Evolutionary conservation across 164 flowering plant species (phyloP).

Genomic region (Piper betle): DNA sequence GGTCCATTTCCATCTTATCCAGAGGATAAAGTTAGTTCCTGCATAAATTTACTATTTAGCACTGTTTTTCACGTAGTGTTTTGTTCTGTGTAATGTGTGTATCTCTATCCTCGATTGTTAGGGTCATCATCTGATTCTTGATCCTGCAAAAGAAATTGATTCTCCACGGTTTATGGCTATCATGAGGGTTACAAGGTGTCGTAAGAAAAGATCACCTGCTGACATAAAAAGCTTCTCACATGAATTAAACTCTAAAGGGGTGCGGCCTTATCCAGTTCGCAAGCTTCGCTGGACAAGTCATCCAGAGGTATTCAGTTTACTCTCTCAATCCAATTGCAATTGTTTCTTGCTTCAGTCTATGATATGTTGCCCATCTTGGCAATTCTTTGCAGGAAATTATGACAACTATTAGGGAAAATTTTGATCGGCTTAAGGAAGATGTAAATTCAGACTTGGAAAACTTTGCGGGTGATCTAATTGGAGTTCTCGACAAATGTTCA

Average conservation of each 20-base stretch:
- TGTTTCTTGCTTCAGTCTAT: background rate
- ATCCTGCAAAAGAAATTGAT: conserved; percentile 57
- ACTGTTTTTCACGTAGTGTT: background rate
- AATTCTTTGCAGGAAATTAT: conserved; percentile 48
- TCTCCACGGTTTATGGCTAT: conserved; percentile 91
- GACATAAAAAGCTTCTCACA: conserved; percentile 94
- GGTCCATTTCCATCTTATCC: conserved; percentile 20
- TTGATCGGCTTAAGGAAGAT: conserved; percentile 78
- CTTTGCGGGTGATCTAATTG: conserved; percentile 83
- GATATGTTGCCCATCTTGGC: background rate
- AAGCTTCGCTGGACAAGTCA: conserved; percentile 73
- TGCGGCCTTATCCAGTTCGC: conserved; percentile 72
- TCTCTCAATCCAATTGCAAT: background rate
- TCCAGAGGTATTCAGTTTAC: conserved; percentile 40
- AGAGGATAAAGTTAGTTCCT: conserved; percentile 42
- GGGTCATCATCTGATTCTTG: conserved; percentile 39
- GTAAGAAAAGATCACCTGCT: conserved; percentile 48
- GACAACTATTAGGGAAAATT: conserved; percentile 56
- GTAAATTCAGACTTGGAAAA: conserved; percentile 67
- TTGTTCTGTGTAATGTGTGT: background rate
- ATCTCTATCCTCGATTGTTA: conserved; percentile 9
- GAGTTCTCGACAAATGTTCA: conserved; percentile 46
- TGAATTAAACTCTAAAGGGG: conserved; percentile 96
- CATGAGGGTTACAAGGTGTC: conserved; percentile 75
- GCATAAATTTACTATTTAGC: conserved; percentile 4